Base-by-base conservation (phyloP, 31 red algal genomes). In the Endocladia muricata region DNA sequence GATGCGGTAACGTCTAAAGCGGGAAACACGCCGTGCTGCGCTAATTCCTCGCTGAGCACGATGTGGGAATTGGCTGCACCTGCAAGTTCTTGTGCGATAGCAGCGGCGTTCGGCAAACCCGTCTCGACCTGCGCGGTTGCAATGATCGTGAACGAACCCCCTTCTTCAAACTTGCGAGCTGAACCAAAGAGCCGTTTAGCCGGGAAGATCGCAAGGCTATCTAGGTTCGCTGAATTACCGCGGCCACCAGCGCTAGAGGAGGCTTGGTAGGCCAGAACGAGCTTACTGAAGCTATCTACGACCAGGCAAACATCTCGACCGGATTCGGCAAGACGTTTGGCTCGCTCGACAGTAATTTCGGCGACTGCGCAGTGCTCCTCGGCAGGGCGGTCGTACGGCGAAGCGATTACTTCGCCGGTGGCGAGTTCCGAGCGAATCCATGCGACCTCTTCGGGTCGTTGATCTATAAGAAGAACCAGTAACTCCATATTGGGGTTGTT, bases 181-280 rank as follows among this genome's bases (percentile, higher is more conserved):
- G 66, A 26, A 42, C 66, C 66, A 19, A 70, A 70, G 43, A 70
- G 43, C 15, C 66, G 66, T 37, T 70, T 70, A 42, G 66, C 33
- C 34, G 15, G 11, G 13, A 44, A 37, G 9, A 70, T 17, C 6
- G 66, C 66, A 25, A n/a, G 37, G 9, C 33, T 7, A 70, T 70
- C 66, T 6, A 70, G 13, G 29, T 37, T 37, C 13, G 33, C 66
- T 7, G 66, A 44, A 9, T 44, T 9, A 11, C 15, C 43, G 15
- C 26, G 37, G 38, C 66, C 66, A 9, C 33, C 11, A 19, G 66
- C 9, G 13, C 33, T 26, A 13, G 26, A 13, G 33, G 43, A 26
- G 6, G 38, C n/a, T 26, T 70, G 37, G 38, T 70, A 43, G 43
- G 66, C 66, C 30, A 26, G 13, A 11, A 37, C 66, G 11, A 70